Evolutionary conservation across 2,329 filamentous ascomycete genomes (phyloP).

Genomic region (Sporothrix dimorphospora): DNA sequence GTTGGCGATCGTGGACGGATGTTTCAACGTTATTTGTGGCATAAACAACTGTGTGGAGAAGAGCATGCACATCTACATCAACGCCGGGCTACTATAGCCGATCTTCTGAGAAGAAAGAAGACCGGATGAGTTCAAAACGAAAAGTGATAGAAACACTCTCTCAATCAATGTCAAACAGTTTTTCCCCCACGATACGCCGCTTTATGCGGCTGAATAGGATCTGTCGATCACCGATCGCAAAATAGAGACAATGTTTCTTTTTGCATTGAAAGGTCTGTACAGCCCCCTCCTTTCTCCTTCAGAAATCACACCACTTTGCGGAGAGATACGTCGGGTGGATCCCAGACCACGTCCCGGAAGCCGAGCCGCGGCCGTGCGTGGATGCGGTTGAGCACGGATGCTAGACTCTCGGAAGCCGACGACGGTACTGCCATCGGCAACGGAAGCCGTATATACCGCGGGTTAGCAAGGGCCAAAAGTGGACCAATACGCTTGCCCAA

Average conservation of each 20-base stretch:
- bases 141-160: too few relatives aligned
- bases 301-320: conserved; percentile 36
- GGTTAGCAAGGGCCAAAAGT: conserved; percentile 39
- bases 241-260: too few relatives aligned
- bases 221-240: background rate
- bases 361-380: conserved; percentile 39
- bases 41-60: background rate
- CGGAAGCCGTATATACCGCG: conserved; percentile 34
- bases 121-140: too few relatives aligned
- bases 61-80: too few relatives aligned
- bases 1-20: background rate
- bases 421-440: background rate
- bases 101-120: too few relatives aligned
- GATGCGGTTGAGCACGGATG: conserved; percentile 13
- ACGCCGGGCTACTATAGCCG: too few relatives aligned
- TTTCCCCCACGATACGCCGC: background rate
- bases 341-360: conserved; percentile 46
- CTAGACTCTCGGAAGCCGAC: conserved; percentile 6
- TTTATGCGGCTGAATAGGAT: conserved; percentile 18
- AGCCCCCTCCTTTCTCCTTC: background rate
- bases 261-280: background rate
- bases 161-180: background rate
- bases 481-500: conserved; percentile 21
- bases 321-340: conserved; percentile 40
- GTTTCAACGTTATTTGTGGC: conserved; percentile 21